Evolutionary conservation across 2,329 filamentous ascomycete genomes (phyloP), one percentile per base, ranked within the genome.

Genomic region (Cytospora mali): DNA sequence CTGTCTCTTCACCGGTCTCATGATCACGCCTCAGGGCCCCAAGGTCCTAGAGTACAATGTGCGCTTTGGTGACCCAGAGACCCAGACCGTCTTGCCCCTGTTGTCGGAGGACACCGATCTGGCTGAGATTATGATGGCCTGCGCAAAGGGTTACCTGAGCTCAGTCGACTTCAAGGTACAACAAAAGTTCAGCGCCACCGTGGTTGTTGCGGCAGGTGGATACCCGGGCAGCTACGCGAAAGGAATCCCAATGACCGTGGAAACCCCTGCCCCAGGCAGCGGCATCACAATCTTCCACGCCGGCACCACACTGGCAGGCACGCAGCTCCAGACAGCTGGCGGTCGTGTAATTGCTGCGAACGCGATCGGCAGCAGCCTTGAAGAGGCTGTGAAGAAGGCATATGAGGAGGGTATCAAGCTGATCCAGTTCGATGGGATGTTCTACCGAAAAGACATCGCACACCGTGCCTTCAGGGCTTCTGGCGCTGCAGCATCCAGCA

Each of bases 291-390:
- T 97, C 66, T 99, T 99, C 85, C 95, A 99, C 73, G 95, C 95
- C 6, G 95, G 95, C 29, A 99, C 95, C 3, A 83, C 83, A 46
- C 74, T 92, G 18, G 79, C 80, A 23, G 83, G 86, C 39, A 80
- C 78, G 21, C 80, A 87, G 66, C 81, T 98, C 23, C 83, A 88
- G 71, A 94, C 92, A 0, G 84, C 90, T 0, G 95, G 95, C 53
- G 95, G 95, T 1, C 88, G 95, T 62, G 95, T 99, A 35, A 97
- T 99, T 72, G 93, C 94, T 18, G 88, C 92, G n/a, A 96, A 91
- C 42, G 91, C 93, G 1, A 90, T 88, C 0, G 81, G 84, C 1
- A 78, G 80, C 42, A 90, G 88, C 14, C 84, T 99, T 1, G 86
- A 92, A 70, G 88, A 90, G 58, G 95, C 95, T 0, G 92, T 98